A percentile compares a stretch with the other conserved stretches of the same genome.
Conservation (phyloP, 495 filamentous ascomycete species). For the Margaritispora aquatica region DNA sequence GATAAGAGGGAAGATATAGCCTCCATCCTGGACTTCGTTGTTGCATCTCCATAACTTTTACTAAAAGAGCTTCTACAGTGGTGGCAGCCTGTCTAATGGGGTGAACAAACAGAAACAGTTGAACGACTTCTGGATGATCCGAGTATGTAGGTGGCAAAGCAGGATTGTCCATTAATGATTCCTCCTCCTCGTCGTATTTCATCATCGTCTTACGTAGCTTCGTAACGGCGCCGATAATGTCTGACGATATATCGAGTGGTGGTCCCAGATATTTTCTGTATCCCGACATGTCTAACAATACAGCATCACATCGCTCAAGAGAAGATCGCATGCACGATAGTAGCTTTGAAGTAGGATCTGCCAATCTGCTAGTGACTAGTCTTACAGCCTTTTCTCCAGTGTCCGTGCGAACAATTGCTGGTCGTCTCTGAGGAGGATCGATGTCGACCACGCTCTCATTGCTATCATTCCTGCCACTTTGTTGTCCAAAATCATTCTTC, state of each 20-base stretch:
- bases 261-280: conserved; percentile 35
- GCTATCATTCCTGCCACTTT: background rate
- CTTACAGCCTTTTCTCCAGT: conserved; percentile 22
- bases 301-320: conserved; percentile 37
- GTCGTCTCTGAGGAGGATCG: conserved; percentile 16
- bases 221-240: conserved; percentile 28
- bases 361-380: conserved; percentile 36
- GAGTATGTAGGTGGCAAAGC: conserved; percentile 29
- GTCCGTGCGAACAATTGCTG: background rate
- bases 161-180: conserved; percentile 24
- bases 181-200: conserved; percentile 29
- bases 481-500: background rate
- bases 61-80: conserved; percentile 35
- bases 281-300: conserved; percentile 42
- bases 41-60: conserved; percentile 41
- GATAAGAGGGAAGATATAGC: conserved; percentile 44
- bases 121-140: conserved; percentile 38
- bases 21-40: conserved; percentile 29
- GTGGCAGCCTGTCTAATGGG: conserved; percentile 47
- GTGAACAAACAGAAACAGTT: conserved; percentile 49
- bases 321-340: conserved; percentile 37
- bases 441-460: conserved; percentile 33
- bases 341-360: conserved; percentile 37
- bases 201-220: conserved; percentile 31
- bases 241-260: conserved; percentile 27